Evolutionary conservation across 2,329 filamentous ascomycete species (phyloP), one percentile per base, ranked within the genome.

Genomic region (Diplodia sapinea): DNA sequence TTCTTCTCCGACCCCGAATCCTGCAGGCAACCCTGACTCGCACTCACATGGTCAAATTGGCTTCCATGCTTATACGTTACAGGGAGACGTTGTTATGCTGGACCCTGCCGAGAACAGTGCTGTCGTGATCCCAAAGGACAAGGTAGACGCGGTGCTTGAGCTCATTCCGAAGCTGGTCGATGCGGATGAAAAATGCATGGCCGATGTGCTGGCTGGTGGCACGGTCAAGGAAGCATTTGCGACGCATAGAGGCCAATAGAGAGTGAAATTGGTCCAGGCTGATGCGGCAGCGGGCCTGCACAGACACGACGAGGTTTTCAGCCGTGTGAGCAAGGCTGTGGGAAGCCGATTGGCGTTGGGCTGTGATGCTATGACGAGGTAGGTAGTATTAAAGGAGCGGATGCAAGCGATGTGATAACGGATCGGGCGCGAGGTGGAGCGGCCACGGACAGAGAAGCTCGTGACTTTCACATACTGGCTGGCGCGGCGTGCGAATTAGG

Each of bases 21-120:
- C 31, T 20, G 29, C 17, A 33, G 11, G 9, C 52, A 29, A 36
- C 15, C 52, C 12, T 47, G 12, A 47, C 23, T 23, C 12, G 54
- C 15, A 38, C 51, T 43, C 52, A 9, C 9, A 29, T 23, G 23
- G 15, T 54, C 23, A 6, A 31, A 33, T 23, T 5, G 17, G 54
- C 56, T 33, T 26, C 13, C 56, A n/a, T 20, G 50, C 67, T 69
- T 11, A 69, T 54, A 52, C 62, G 40, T 29, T 20, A 29, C 79
- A 76, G 80, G 89, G 90, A 8, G 91, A 93, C 76, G 83, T 93
- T 47, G 82, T 91, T 55, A 88, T 92, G 77, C 86, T 87, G 67
- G 91, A 93, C 75, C 84, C 87, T 4, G 79, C 81, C n/a, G 90
- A 92, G 71, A 77, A 77, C 70, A 91, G 89, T 0, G 86, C 90